Conservation (phyloP, 768 basidiomycete species). For the Sporobolomyces pararoseus region DNA sequence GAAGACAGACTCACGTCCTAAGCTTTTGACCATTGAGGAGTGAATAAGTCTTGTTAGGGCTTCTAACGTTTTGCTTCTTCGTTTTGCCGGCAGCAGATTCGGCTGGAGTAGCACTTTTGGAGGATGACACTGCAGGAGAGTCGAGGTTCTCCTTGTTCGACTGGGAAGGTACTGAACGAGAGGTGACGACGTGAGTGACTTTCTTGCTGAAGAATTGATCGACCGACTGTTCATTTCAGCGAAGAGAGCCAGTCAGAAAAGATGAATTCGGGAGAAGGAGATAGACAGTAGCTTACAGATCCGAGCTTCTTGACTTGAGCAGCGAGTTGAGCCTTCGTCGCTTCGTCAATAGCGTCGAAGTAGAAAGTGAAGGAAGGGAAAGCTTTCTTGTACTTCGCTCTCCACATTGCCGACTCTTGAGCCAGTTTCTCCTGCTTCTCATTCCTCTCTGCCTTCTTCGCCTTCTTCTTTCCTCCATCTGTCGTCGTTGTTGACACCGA, state of each 20-base stretch:
- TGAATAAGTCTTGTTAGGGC: constrained; percentile 27
- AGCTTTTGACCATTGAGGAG: constrained; percentile 32
- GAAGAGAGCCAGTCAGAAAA: constrained; percentile 6
- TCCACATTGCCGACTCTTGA: constrained; percentile 59
- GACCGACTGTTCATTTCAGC: constrained; percentile 57
- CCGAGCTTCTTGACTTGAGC: constrained; percentile 65
- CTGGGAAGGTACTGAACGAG: constrained; percentile 47
- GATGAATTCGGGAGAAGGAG: constrained; percentile 48
- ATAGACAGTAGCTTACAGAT: constrained; percentile 60
- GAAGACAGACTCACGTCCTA: constrained; percentile 33
- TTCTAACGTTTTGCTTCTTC: constrained; percentile 9
- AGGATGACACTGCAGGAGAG: constrained; percentile 5
- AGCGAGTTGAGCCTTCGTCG: constrained; percentile 54
- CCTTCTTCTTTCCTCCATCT: neutral
- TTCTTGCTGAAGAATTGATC: constrained; percentile 83
- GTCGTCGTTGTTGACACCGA: no score
- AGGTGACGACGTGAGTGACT: constrained; percentile 82
- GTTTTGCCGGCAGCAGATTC: constrained; percentile 3
- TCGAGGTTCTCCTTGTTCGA: constrained; percentile 33
- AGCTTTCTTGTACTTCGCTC: constrained; percentile 73
- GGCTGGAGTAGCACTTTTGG: neutral
- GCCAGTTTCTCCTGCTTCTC: constrained; percentile 35
- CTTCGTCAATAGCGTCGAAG: constrained; percentile 64
- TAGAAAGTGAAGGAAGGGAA: constrained; percentile 83
- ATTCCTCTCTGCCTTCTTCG: neutral